These are phyloP conservation scores for Myriosclerotinia duriaeana DNA, from an alignment of 2,329 filamentous ascomycete genomes.

Conservation along the genomic window DNA sequence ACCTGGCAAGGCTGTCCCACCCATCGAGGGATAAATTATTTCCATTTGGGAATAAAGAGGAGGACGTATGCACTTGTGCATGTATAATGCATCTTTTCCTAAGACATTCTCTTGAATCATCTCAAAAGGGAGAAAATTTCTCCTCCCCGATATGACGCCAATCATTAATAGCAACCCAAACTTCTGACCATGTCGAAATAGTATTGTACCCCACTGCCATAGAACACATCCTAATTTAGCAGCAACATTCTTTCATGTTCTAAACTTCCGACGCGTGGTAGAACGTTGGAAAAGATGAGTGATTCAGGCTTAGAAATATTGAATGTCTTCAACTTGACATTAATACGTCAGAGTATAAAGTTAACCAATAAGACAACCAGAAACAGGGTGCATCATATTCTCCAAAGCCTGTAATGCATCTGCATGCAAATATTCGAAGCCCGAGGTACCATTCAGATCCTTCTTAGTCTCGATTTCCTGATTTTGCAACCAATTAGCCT, in stretches of 20 bases:
- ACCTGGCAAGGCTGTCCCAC: background rate
- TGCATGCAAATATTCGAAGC: background rate
- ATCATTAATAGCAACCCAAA: background rate
- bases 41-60: no score
- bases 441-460: background rate
- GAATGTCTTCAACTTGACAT: background rate
- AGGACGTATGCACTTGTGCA: no score
- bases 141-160: no score
- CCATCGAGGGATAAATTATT: no score
- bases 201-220: background rate
- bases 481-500: background rate
- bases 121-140: no score
- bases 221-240: background rate
- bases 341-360: background rate
- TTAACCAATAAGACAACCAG: background rate
- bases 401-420: background rate
- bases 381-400: background rate
- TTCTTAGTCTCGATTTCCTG: background rate
- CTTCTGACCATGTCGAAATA: background rate
- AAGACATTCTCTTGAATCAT: no score
- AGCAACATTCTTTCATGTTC: background rate
- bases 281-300: background rate
- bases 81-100: no score
- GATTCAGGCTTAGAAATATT: background rate
- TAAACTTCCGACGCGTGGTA: background rate